Evolutionary conservation across 306 rosid genomes (phyloP).

Genomic region (Vigna trinervia): DNA sequence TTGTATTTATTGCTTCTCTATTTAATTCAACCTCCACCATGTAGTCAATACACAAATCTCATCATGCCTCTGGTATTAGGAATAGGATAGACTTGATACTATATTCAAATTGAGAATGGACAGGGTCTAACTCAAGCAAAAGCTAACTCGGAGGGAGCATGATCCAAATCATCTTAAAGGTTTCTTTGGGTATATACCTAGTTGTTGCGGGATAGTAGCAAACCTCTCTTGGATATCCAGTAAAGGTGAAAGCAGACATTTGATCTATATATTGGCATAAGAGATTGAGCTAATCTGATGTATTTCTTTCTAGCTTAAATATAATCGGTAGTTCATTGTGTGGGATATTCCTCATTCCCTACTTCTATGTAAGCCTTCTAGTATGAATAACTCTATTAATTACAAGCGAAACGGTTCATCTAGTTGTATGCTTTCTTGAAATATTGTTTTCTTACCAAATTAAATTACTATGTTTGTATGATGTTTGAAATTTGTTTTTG

Average conservation of each 20-base stretch:
- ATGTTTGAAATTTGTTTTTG: slow-evolving; percentile 15
- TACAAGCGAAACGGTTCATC: slow-evolving; percentile 20
- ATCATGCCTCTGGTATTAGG: neutral
- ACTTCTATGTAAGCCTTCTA: slow-evolving; percentile 8
- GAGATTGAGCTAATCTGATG: slow-evolving; percentile 18
- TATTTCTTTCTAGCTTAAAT: slow-evolving; percentile 18
- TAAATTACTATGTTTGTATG: slow-evolving; percentile 12
- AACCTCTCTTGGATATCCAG: neutral
- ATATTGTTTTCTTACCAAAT: neutral
- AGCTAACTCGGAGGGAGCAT: neutral
- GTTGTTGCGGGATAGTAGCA: slow-evolving; percentile 23
- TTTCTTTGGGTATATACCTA: neutral
- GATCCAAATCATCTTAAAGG: neutral
- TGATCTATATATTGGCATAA: slow-evolving; percentile 11
- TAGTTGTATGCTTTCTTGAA: neutral
- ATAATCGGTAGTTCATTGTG: neutral
- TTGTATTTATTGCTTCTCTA: neutral
- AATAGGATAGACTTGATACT: neutral
- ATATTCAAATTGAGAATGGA: neutral
- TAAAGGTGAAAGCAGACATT: slow-evolving; percentile 9
- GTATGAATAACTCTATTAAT: slow-evolving; percentile 10
- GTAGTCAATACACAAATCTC: neutral
- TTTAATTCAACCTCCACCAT: neutral
- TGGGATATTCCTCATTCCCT: slow-evolving; percentile 2
- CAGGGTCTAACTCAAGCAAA: neutral